A percentile compares a stretch with the other conserved stretches of the same genome.
Evolutionary conservation across 1,139 yeast species (phyloP).

Genomic region (Kodamaea suecica): DNA sequence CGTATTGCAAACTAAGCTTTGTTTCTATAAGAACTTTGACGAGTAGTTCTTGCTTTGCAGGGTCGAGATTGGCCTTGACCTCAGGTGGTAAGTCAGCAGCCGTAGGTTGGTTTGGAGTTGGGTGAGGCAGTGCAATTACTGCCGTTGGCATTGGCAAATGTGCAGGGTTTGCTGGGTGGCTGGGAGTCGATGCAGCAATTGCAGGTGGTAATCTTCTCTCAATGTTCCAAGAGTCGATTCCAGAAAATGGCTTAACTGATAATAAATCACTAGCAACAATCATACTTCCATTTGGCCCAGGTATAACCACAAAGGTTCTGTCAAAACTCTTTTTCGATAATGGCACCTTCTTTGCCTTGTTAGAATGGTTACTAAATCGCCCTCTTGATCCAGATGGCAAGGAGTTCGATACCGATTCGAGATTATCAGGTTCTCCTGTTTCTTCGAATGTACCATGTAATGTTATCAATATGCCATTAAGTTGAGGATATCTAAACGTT

Average conservation of each 20-base stretch:
- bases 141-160: slow-evolving; percentile 10
- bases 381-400: slow-evolving; percentile 22
- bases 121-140: slow-evolving; percentile 17
- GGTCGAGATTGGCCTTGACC: slow-evolving; percentile 48
- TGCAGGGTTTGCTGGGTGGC: slow-evolving; percentile 12
- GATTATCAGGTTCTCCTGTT: slow-evolving; percentile 47
- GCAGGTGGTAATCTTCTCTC: slow-evolving; percentile 11
- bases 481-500: slow-evolving; percentile 65
- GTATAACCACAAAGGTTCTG: slow-evolving; percentile 76
- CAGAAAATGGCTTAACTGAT: slow-evolving; percentile 61
- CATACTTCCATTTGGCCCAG: slow-evolving; percentile 66
- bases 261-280: slow-evolving; percentile 83
- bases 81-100: slow-evolving; percentile 49
- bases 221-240: slow-evolving; percentile 54
- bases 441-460: slow-evolving; percentile 87
- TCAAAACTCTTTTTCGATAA: slow-evolving; percentile 77
- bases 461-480: slow-evolving; percentile 71
- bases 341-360: slow-evolving; percentile 37
- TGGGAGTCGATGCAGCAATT: slow-evolving; percentile 14
- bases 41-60: slow-evolving; percentile 63
- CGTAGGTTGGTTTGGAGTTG: slow-evolving; percentile 22
- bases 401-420: slow-evolving; percentile 16
- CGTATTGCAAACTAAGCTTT: slow-evolving; percentile 71
- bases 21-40: slow-evolving; percentile 70
- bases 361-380: slow-evolving; percentile 25